Evolutionary conservation across 345 rosid species (phyloP), one percentile per base, ranked within the genome.

Genomic region (Gossypium bickii): DNA sequence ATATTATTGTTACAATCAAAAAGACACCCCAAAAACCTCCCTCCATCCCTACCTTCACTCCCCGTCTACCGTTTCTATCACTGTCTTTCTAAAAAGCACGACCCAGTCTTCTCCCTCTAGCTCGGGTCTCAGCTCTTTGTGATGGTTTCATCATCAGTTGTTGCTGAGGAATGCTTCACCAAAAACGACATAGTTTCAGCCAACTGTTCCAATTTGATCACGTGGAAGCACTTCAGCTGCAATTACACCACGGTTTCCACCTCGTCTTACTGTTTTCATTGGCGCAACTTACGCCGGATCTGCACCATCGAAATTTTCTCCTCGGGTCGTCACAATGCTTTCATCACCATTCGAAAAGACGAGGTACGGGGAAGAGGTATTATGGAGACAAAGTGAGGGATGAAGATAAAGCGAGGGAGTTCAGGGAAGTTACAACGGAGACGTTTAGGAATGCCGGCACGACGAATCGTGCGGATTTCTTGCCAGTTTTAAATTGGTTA

Each of bases 201-300:
- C 0, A 83, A 85, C 74, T 86, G 92, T 15, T 86, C 87, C 3
- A 18, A 49, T 15, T 20, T 79, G 7, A 56, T 86, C 16, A 44
- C 66, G 0, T 74, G 81, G 2, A 81, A 81, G 71, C 61, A 83
- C 71, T 57, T 86, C 0, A 82, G 74, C 34, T 86, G 86, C 77
- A 78, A 86, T 77, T 13, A 64, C 17, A 52, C 22, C 74, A 80
- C 85, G 41, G 60, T 73, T 61, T n/a, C 44, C 1, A 0, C 44
- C 7, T 66, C 87, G 1, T 41, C 85, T 20, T 83, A 86, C 55
- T 86, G 88, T 0, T 82, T 80, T 66, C 86, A 80, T 47, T 86
- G 91, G 89, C 84, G 88, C 65, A 88, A 86, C 76, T 86, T 84
- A 9, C 85, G 89, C 43, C 81, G 85, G 61, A 78, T 86, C 48